Evolutionary conservation across 768 basidiomycete genomes (phyloP), one percentile per base, ranked within the genome.

Genomic region (Tylopilus plumbeoviolaceoides): DNA sequence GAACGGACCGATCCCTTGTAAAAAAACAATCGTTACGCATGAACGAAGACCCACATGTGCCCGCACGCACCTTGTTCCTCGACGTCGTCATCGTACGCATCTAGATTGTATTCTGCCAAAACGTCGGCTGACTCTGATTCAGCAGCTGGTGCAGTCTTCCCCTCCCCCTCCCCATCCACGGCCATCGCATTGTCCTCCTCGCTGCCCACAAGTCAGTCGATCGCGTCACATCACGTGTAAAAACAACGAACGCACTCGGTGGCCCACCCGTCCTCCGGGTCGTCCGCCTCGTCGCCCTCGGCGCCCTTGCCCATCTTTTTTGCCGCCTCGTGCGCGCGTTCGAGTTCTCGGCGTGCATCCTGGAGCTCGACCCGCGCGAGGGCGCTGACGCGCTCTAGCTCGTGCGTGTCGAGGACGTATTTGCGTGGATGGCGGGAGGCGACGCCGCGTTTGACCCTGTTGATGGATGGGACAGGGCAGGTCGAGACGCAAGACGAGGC

Each of bases 401-500:
- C 97, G 47, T 81, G 73, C 63, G 95, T 91, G 63, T 97, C 92
- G 28, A 98, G 83, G 47, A 88, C 78, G 70, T 98, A 98, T 74
- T 89, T 92, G 64, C 75, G 72, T 2, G 97, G 95, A 59, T 93
- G 79, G 43, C 77, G 78, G 4, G 77, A 74, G 3, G 95, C 75
- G 17, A 84, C 81, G 9, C 97, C 95, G 48, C 89, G 80, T 57
- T 83, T 83, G 25, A 97, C 87, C 92, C 83, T 84, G 30, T 6
- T 5, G 17, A 30, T 30, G 28, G 7, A 30, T 8, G 28, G 7
- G 53, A 48, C 20, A 12, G 38, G 15, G 10, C 18, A 11, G 4
- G 17, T 8, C 15, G 41, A 36, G 0, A 8, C 15, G 47, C 14
- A 12, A 49, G 27, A 25, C 4, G 20, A 7, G 47, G 46, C 66